phyloP scores from a whole-genome alignment of 805 yeast species.

The Wickerhamomyces alni region DNA sequence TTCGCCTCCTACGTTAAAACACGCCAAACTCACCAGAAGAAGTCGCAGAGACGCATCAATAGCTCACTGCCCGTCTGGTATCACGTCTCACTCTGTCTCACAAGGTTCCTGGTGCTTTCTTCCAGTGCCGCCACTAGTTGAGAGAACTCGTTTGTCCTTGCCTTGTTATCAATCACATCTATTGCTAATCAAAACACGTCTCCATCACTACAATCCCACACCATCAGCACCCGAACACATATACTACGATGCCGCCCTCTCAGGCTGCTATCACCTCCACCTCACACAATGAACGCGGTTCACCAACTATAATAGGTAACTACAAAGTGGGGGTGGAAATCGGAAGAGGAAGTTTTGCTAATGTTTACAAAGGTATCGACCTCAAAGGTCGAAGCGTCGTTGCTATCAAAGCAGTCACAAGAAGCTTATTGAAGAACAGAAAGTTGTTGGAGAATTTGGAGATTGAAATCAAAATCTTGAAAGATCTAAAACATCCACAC shows the following conservation, averaged over 20 bases:
- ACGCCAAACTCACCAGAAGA: too few relatives aligned
- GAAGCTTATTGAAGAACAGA: constrained; percentile 77
- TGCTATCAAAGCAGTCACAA: constrained; percentile 83
- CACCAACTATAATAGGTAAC: constrained; percentile 13
- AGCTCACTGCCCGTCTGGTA: too few relatives aligned
- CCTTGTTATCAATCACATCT: too few relatives aligned
- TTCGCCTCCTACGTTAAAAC: too few relatives aligned
- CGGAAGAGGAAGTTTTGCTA: constrained; percentile 95
- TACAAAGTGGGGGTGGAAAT: constrained; percentile 47
- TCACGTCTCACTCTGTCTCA: too few relatives aligned
- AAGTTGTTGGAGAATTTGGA: constrained; percentile 87
- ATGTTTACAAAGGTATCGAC: constrained; percentile 80
- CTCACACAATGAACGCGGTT: neutral
- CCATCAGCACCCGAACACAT: too few relatives aligned
- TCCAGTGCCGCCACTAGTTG: too few relatives aligned
- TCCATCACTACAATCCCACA: neutral
- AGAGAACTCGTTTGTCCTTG: too few relatives aligned
- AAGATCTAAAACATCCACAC: constrained; percentile 87
- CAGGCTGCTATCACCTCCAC: neutral
- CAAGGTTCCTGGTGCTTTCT: too few relatives aligned
- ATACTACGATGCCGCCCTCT: neutral
- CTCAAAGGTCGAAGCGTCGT: constrained; percentile 51
- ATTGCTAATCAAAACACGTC: too few relatives aligned
- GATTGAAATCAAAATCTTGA: constrained; percentile 84
- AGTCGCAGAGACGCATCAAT: too few relatives aligned